These are phyloP conservation scores for Termitomyces sp. DNA, from an alignment of 768 basidiomycete genomes.

Conservation along the genomic window DNA sequence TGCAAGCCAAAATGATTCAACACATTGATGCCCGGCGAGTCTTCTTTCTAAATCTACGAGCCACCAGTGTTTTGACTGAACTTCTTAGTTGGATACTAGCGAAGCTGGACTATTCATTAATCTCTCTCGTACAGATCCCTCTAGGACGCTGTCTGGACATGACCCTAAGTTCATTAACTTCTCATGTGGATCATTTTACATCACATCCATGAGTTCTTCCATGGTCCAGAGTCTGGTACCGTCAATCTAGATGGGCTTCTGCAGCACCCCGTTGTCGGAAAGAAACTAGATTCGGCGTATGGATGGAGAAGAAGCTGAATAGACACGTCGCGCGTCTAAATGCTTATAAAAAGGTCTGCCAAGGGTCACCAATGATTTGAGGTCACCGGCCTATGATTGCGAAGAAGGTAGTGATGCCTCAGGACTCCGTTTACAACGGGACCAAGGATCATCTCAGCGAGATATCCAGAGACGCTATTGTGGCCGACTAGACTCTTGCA, in stretches of 20 bases:
- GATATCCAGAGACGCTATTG: constrained; percentile 3
- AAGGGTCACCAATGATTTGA: background rate
- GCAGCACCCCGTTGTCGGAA: background rate
- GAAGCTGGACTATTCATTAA: background rate
- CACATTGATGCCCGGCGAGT: too few species aligned
- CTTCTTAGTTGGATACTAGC: background rate
- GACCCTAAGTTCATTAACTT: background rate
- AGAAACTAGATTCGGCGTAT: background rate
- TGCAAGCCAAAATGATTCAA: background rate
- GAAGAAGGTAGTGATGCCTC: constrained; percentile 1
- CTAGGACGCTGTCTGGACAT: background rate
- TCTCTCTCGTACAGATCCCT: background rate
- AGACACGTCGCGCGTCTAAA: background rate
- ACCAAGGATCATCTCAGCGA: constrained; percentile 4
- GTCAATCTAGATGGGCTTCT: background rate
- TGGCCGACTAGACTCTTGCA: constrained; percentile 2
- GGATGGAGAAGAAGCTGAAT: background rate
- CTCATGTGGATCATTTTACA: background rate
- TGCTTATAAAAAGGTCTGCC: background rate
- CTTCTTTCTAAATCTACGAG: background rate
- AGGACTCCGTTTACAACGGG: constrained; percentile 14
- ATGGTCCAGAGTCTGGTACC: background rate
- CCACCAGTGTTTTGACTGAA: background rate
- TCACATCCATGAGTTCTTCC: background rate
- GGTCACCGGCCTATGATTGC: background rate